These are phyloP conservation scores for Leccinum aurantiacum DNA, from an alignment of 768 basidiomycete genomes.

Conservation along the genomic window DNA sequence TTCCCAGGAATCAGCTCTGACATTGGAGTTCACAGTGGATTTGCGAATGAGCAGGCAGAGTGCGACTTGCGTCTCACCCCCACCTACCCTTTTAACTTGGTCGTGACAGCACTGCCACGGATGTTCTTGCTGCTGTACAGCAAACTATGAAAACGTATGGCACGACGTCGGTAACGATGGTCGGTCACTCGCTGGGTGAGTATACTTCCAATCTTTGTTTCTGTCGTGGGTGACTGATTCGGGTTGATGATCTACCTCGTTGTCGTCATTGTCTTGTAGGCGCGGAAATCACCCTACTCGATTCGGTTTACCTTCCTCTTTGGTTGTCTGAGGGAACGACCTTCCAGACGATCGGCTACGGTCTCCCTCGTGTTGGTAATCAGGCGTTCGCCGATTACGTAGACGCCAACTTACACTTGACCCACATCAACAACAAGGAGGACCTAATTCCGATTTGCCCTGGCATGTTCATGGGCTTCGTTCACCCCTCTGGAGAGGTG, in stretches of 20 bases:
- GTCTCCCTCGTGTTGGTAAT: conserved; percentile 1
- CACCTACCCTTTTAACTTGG: background rate
- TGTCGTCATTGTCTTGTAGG: no score
- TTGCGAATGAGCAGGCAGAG: conserved; percentile 44
- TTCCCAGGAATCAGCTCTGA: no score
- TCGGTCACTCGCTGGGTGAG: no score
- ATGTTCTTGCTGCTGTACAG: conserved; percentile 46
- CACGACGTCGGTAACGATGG: no score
- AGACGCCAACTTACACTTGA: conserved; percentile 42
- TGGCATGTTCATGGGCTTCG: conserved; percentile 38
- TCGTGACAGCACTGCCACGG: conserved; percentile 37
- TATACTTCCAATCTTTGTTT: no score
- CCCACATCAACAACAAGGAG: conserved; percentile 54
- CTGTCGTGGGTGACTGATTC: no score
- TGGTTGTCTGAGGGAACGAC: background rate
- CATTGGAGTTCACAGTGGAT: conserved; percentile 49
- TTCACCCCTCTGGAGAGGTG: conserved; percentile 42
- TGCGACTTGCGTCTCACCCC: conserved; percentile 24
- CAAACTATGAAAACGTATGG: conserved; percentile 27
- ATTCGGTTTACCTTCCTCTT: no score
- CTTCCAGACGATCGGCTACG: conserved; percentile 22
- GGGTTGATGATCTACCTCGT: no score
- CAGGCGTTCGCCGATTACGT: background rate
- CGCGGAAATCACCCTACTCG: no score
- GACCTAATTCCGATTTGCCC: conserved; percentile 41